Evolutionary conservation across 2,329 filamentous ascomycete genomes (phyloP), one percentile per base, ranked within the genome.

Genomic region (Aschersonia sp.): DNA sequence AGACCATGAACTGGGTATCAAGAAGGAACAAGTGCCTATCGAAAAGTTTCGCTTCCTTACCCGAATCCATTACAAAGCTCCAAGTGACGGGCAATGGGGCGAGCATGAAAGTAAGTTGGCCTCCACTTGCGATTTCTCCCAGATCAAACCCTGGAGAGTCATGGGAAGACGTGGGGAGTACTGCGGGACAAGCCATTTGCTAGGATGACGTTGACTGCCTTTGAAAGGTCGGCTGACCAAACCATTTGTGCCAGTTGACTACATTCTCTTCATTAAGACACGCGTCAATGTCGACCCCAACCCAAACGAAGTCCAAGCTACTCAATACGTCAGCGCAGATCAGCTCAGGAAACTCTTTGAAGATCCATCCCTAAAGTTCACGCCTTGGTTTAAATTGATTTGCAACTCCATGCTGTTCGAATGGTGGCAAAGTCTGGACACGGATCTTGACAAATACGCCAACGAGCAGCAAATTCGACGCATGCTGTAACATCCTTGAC

Each of bases 341-440:
- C 82, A 89, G 58, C 74, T 98, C 55, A 92, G 88, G 74, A 63
- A 75, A 56, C 86, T 91, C 75, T 96, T 98, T 65, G 71, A 82
- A 59, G 84, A 96, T 60, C 79, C 84, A 3, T 74, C 69, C 47
- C 74, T 94, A 57, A 85, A 83, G 59, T 97, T 97, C 66, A 98
- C 92, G 1, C 92, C 92, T 1, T 98, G 92, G 92, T 98, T 98
- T 74, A 95, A 95, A 75, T 82, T 98, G 56, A 97, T 98, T 61
- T 98, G 92, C 75, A 77, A 97, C 65, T 89, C 87, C 45, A 89
- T 97, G 86, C 78, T 98, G 42, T 98, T 94, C 59, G 84, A 96
- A 66, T 98, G 92, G 92, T 98, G 92, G 92, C 73, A 82, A 61
- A 81, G 85, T 67, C 77, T 97, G 49, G 83, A 92, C 56, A 71